A percentile compares a stretch with the other conserved stretches of the same genome.
These are phyloP conservation scores for Apiotrichum akiyoshidainum DNA, from an alignment of 1,284 basidiomycete species.

Conservation along the genomic window DNA sequence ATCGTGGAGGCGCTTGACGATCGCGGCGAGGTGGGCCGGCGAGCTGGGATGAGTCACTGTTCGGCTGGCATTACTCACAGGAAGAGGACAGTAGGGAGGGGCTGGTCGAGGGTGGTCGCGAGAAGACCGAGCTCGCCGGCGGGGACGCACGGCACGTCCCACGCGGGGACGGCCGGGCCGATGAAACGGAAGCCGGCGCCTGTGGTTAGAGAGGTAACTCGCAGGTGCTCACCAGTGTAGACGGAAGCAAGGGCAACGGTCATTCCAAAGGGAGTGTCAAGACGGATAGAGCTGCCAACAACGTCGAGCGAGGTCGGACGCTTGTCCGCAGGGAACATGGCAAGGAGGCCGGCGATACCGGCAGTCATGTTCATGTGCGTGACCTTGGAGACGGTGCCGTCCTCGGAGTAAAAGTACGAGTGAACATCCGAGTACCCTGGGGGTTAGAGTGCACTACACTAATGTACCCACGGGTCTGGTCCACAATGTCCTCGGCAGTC, in stretches of 20 bases:
- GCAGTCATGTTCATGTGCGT: slow-evolving; percentile 49
- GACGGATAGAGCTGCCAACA: slow-evolving; percentile 36
- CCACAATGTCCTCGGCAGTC: slow-evolving; percentile 6
- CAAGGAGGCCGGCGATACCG: slow-evolving; percentile 46
- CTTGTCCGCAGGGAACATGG: slow-evolving; percentile 50
- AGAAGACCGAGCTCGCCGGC: slow-evolving; percentile 29
- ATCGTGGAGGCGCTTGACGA: slow-evolving; percentile 30
- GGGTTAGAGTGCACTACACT: background rate
- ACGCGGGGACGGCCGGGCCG: slow-evolving; percentile 20
- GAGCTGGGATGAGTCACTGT: slow-evolving; percentile 20
- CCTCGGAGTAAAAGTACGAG: slow-evolving; percentile 36
- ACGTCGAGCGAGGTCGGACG: slow-evolving; percentile 41
- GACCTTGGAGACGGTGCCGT: slow-evolving; percentile 29
- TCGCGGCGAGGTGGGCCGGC: slow-evolving; percentile 30
- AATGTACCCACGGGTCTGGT: background rate
- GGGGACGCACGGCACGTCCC: slow-evolving; percentile 19
- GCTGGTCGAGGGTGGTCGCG: slow-evolving; percentile 16
- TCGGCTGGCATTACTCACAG: slow-evolving; percentile 26
- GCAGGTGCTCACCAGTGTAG: slow-evolving; percentile 27
- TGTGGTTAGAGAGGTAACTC: background rate
- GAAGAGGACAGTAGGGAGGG: slow-evolving; percentile 41
- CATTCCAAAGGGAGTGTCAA: slow-evolving; percentile 48
- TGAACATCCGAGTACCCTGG: slow-evolving; percentile 27
- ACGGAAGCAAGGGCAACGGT: slow-evolving; percentile 42
- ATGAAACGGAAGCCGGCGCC: slow-evolving; percentile 42